Conservation (phyloP, 176 grass and related monocot species). For the Sorghum bicolor region Sorghum_bicolor_NCBIv3 NC_012876.2:1873501-1874000, state of each 20-base stretch:
- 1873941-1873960: slow-evolving; percentile 40
- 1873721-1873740: too few species aligned
- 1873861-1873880: neutral
- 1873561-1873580: neutral
- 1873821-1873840: neutral
- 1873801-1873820: too few species aligned
- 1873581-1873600: too few species aligned
- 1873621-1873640: neutral
- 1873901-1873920: slow-evolving; percentile 27
- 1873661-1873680: neutral
- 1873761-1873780: too few species aligned
- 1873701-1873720: too few species aligned
- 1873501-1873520: too few species aligned
- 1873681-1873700: too few species aligned
- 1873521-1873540: neutral
- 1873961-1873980: too few species aligned
- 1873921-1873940: slow-evolving; percentile 54
- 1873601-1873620: neutral
- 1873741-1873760: too few species aligned
- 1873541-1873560: neutral
- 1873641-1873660: too few species aligned
- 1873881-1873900: neutral
- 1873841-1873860: neutral
- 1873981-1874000: too few species aligned
- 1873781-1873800: too few species aligned